A percentile compares a stretch with the other conserved stretches of the same genome.
Conservation (phyloP, 164 flowering plant species). For the Vitis cinerea region DNA sequence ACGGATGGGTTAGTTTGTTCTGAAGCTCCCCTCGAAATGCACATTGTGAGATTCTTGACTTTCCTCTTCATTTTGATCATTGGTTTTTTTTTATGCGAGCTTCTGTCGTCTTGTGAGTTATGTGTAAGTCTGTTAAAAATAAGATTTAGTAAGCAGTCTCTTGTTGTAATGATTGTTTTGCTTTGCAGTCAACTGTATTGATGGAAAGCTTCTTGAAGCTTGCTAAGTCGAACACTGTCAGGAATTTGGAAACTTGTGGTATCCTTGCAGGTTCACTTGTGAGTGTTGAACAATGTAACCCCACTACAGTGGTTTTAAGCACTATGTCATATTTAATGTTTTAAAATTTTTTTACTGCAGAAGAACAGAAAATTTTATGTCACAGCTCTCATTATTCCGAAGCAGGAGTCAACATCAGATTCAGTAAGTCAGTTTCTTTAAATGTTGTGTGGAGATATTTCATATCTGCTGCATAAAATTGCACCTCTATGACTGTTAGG, state of each 20-base stretch:
- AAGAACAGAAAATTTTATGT: constrained; percentile 79
- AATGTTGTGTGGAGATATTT: neutral
- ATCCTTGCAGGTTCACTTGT: constrained; percentile 95
- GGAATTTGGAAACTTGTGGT: constrained; percentile 93
- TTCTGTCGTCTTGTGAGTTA: neutral
- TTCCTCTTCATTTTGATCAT: neutral
- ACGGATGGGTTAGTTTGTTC: constrained; percentile 48
- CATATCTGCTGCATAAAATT: neutral
- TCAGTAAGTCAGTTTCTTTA: constrained; percentile 45
- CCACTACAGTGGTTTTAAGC: neutral
- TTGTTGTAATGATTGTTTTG: constrained; percentile 2
- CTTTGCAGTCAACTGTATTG: constrained; percentile 69
- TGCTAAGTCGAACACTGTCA: constrained; percentile 83
- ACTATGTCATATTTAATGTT: constrained; percentile 4
- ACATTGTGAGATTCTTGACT: constrained; percentile 64
- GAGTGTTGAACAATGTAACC: constrained; percentile 28
- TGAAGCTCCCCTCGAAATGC: constrained; percentile 73
- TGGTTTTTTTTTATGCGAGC: neutral
- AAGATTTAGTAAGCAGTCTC: neutral
- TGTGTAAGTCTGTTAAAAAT: neutral
- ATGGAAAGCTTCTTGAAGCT: constrained; percentile 91
- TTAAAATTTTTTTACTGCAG: constrained; percentile 33
- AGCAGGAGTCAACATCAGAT: constrained; percentile 94
- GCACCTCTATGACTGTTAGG: neutral
- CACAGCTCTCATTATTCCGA: constrained; percentile 89